These are phyloP conservation scores for Phytophthora pseudosyringae DNA, from an alignment of 352 stramenopile species.

Conservation along the genomic window DNA sequence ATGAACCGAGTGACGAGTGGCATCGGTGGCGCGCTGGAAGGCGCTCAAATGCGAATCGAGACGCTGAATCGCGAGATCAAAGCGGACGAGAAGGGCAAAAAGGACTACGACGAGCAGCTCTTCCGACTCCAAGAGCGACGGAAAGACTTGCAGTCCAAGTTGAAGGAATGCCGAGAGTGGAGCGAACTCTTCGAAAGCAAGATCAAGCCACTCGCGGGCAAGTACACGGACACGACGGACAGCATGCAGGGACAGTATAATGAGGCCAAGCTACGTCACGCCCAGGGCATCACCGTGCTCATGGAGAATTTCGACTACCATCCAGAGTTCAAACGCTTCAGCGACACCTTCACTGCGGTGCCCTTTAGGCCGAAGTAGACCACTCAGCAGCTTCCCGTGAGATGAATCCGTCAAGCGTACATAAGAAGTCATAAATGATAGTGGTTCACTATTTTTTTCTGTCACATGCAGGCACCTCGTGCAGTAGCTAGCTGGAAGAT, in stretches of 20 bases:
- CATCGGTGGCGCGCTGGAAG: slow-evolving; percentile 69
- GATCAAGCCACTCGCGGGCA: slow-evolving; percentile 71
- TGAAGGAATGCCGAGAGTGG: slow-evolving; percentile 63
- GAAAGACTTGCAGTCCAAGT: slow-evolving; percentile 61
- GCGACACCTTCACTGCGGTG: slow-evolving; percentile 86
- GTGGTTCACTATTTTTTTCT: not conserved
- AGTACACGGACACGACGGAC: slow-evolving; percentile 77
- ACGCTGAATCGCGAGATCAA: slow-evolving; percentile 74
- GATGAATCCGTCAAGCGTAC: not conserved
- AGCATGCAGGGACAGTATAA: slow-evolving; percentile 86
- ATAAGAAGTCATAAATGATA: slow-evolving; percentile 1
- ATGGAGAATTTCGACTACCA: slow-evolving; percentile 92
- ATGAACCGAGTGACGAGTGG: slow-evolving; percentile 83
- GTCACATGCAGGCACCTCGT: not conserved
- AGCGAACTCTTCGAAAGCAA: slow-evolving; percentile 75
- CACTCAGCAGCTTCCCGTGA: not conserved
- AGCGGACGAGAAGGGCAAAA: slow-evolving; percentile 78
- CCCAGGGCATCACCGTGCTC: slow-evolving; percentile 82
- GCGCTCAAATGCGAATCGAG: slow-evolving; percentile 63
- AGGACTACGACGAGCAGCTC: slow-evolving; percentile 82
- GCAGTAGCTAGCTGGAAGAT: not conserved
- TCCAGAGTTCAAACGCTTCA: slow-evolving; percentile 89
- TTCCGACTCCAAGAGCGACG: slow-evolving; percentile 60
- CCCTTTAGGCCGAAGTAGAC: slow-evolving; percentile 74
- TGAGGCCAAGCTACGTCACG: slow-evolving; percentile 85